Evolutionary conservation across 768 basidiomycete species (phyloP).

Genomic region (Phanerodontia chrysosporium): DNA sequence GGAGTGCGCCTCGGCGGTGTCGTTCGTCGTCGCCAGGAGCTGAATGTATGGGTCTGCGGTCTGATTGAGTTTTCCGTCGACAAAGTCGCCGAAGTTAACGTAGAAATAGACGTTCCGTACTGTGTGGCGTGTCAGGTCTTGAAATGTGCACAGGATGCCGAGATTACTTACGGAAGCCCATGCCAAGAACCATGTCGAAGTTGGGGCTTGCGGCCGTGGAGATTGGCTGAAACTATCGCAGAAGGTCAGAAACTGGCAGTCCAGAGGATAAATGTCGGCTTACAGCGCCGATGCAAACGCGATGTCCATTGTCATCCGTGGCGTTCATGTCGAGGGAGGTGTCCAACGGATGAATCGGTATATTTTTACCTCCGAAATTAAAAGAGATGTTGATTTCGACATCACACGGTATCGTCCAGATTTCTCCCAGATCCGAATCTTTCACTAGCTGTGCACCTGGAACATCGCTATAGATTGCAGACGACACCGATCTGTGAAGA

Average conservation of each 20-base stretch:
- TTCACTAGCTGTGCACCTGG: slow-evolving; percentile 47
- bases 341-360: slow-evolving; percentile 68
- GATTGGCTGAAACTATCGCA: slow-evolving; percentile 63
- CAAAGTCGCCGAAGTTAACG: slow-evolving; percentile 63
- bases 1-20: slow-evolving; percentile 33
- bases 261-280: slow-evolving; percentile 21
- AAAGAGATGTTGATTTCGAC: slow-evolving; percentile 63
- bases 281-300: slow-evolving; percentile 42
- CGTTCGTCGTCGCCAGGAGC: slow-evolving; percentile 51
- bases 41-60: slow-evolving; percentile 55
- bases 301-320: slow-evolving; percentile 20
- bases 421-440: slow-evolving; percentile 33
- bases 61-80: slow-evolving; percentile 34
- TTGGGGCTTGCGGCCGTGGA: slow-evolving; percentile 43
- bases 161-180: slow-evolving; percentile 57
- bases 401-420: slow-evolving; percentile 63
- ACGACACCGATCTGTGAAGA: slow-evolving; percentile 41
- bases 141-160: background rate
- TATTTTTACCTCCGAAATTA: slow-evolving; percentile 50
- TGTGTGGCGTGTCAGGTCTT: slow-evolving; percentile 20
- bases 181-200: slow-evolving; percentile 68
- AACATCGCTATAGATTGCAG: slow-evolving; percentile 57
- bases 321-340: slow-evolving; percentile 29
- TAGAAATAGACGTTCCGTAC: slow-evolving; percentile 64
- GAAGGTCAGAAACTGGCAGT: background rate